Base-by-base conservation (phyloP, 345 rosid genomes). In the Rhizophora mangle region DNA sequence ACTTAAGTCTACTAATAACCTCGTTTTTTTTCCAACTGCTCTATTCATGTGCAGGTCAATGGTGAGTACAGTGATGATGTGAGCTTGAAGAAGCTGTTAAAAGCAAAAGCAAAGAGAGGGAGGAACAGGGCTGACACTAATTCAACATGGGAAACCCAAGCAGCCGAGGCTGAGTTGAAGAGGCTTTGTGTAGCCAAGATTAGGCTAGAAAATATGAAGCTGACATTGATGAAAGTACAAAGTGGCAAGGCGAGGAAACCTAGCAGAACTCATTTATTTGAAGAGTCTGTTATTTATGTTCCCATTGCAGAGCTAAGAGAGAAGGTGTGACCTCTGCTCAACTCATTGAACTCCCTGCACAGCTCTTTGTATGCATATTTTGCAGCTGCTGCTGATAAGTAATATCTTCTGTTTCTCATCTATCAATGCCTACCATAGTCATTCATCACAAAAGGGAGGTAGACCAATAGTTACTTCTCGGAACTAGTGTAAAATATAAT, bases 281-380 rank as follows among this genome's bases (percentile, higher is more conserved):
- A 84, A 56, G 83, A 89, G 22, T 65, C 82, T 46, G 80, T 90
- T 67, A 68, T 87, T 57, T 92, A 82, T 83, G 84, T 95, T 65
- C 99, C 97, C 19, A 62, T 78, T 62, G 96, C 91, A 34, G 87
- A 83, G 77, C 68, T 92, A 69, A 85, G 69, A 75, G 97, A 90
- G 75, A 87, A 83, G 62, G 57, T 19, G 39, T 83, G 80, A 85
- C 54, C 66, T 21, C 24, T 49, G 58, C 31, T 27, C 52, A 43
- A 68, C 27, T n/a, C n/a, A 56, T 36, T 49, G 51, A 37, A 15
- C 34, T 18, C 26, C 43, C 7, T 47, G 60, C 46, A 3, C 49
- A 49, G 60, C 43, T 46, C 21, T 36, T 13, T 30, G 13, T 16
- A 11, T 1, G 6, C 53, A 43, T 13, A 34, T 11, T 36, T 52